Conservation (phyloP, 331 rosid genomes). For the Rosa hybrid region DNA sequence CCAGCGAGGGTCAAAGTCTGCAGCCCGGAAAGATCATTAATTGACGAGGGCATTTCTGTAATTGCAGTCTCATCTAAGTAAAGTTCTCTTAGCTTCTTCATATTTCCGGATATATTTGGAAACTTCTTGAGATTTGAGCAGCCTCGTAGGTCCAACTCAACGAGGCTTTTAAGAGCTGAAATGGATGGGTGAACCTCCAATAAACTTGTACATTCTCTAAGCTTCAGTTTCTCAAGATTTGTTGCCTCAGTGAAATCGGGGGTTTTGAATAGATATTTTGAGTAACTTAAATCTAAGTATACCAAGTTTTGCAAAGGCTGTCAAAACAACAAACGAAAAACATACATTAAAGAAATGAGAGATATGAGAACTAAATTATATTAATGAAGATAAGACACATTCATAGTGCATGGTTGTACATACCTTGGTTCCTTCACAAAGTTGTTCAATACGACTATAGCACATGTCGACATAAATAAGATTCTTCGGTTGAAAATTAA, state of each 20-base stretch:
- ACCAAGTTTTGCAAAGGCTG: neutral
- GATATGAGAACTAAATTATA: neutral
- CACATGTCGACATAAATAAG: too few species aligned
- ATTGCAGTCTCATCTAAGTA: too few species aligned
- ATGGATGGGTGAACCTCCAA: neutral
- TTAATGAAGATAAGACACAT: neutral
- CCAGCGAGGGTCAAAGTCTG: too few species aligned
- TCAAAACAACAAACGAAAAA: neutral
- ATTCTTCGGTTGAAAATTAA: too few species aligned
- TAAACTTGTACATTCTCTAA: neutral
- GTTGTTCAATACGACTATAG: too few species aligned
- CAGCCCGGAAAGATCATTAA: too few species aligned
- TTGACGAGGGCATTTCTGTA: too few species aligned
- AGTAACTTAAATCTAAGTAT: neutral
- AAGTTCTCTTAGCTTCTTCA: too few species aligned
- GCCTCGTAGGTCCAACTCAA: neutral
- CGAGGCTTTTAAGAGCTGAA: neutral
- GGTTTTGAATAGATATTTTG: neutral
- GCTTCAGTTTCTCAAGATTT: neutral
- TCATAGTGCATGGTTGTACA: too few species aligned
- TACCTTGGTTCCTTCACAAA: conserved; percentile 5
- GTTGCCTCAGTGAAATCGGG: neutral
- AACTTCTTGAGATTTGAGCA: neutral
- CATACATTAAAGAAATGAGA: neutral
- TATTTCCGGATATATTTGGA: neutral